phyloP scores from a whole-genome alignment of 805 yeast genomes.

The Saccharomyces jurei region DNA sequence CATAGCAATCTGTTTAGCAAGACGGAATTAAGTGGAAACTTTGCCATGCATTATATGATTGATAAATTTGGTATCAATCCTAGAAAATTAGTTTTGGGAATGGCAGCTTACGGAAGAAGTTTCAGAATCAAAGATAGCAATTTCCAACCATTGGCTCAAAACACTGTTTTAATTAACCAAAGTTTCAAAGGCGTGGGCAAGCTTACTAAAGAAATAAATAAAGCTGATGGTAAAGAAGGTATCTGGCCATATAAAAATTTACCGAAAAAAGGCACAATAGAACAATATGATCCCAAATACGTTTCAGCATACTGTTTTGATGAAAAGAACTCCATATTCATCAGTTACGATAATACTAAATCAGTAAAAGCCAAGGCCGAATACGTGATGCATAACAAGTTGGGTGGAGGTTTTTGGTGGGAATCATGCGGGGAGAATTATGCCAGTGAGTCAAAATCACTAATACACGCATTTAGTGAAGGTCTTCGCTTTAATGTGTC shows the following conservation, averaged over 20 bases:
- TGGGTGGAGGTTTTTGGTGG: conserved; percentile 95
- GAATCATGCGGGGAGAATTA: conserved; percentile 72
- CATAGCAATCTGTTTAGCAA: conserved; percentile 56
- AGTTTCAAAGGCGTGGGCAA: conserved; percentile 39
- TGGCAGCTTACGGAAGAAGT: conserved; percentile 77
- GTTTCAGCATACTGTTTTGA: conserved; percentile 51
- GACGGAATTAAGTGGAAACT: conserved; percentile 39
- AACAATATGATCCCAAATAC: conserved; percentile 42
- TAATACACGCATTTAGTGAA: conserved; percentile 39
- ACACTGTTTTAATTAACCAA: conserved; percentile 27
- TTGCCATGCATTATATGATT: conserved; percentile 40
- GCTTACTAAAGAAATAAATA: conserved; percentile 9
- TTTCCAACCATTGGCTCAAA: background rate
- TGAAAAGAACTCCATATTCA: conserved; percentile 31
- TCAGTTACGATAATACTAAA: conserved; percentile 59
- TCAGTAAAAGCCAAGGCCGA: conserved; percentile 50
- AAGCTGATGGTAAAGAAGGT: conserved; percentile 40
- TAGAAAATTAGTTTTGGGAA: conserved; percentile 61
- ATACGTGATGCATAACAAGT: conserved; percentile 38
- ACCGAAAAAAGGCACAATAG: conserved; percentile 39
- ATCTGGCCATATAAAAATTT: conserved; percentile 49
- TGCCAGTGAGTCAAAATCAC: conserved; percentile 29
- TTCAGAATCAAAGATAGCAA: conserved; percentile 37
- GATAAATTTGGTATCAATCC: conserved; percentile 35
- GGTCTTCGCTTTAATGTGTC: conserved; percentile 15